Evolutionary conservation across 2,329 filamentous ascomycete species (phyloP).

Genomic region (Trichoderma brevicompactum): DNA sequence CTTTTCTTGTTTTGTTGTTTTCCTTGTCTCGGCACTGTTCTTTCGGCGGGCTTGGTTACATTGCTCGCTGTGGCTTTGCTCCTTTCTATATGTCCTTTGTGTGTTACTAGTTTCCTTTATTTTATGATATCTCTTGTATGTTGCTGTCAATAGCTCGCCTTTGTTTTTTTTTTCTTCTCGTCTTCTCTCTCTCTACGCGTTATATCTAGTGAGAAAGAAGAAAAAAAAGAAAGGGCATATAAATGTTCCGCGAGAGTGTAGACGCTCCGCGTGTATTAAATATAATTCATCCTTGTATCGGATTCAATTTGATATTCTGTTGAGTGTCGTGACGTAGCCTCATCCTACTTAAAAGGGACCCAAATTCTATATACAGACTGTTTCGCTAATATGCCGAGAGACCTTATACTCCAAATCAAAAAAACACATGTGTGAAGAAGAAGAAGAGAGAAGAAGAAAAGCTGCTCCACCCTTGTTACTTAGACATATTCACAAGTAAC

Average conservation of each 20-base stretch:
- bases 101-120: constrained; percentile 23
- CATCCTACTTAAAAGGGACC: background rate
- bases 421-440: background rate
- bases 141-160: constrained; percentile 13
- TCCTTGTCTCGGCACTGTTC: constrained; percentile 7
- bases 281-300: constrained; percentile 12
- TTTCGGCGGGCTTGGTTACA: background rate
- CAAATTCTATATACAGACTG: constrained; percentile 23
- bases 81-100: constrained; percentile 13
- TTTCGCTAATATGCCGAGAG: background rate
- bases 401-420: constrained; percentile 13
- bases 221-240: background rate
- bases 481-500: constrained; percentile 51
- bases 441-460: background rate
- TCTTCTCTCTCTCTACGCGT: background rate
- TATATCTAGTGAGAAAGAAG: background rate
- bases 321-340: background rate
- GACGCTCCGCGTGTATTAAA: constrained; percentile 19
- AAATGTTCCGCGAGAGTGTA: constrained; percentile 6
- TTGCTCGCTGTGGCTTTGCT: background rate
- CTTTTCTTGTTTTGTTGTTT: background rate
- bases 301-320: constrained; percentile 7
- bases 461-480: background rate
- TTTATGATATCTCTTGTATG: constrained; percentile 21
- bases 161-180: background rate